Conservation (phyloP, 306 rosid genomes). For the Fragaria nilgerrensis region DNA sequence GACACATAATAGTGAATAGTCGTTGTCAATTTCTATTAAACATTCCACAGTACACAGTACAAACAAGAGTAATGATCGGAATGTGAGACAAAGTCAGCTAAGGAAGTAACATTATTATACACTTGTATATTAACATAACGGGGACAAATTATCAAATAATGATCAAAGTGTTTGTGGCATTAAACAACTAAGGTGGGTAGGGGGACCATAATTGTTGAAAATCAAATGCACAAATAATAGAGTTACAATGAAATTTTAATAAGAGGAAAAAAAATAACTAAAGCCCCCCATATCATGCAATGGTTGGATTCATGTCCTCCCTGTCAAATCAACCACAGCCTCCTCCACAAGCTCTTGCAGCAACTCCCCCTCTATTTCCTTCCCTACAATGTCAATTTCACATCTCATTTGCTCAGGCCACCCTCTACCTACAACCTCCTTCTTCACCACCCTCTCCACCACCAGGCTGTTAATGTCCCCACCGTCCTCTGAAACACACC, state of each 20-base stretch:
- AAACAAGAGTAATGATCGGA: slow-evolving; percentile 10
- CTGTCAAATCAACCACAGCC: slow-evolving; percentile 60
- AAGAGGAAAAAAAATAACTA: background rate
- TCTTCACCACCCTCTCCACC: slow-evolving; percentile 67
- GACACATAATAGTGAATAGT: background rate
- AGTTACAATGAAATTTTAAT: slow-evolving; percentile 33
- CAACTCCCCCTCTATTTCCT: slow-evolving; percentile 64
- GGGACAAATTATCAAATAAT: slow-evolving; percentile 23
- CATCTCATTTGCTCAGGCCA: slow-evolving; percentile 61
- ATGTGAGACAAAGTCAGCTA: background rate
- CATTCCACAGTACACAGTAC: background rate
- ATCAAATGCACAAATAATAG: slow-evolving; percentile 41
- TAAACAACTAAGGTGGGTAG: slow-evolving; percentile 40
- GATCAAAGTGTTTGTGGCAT: slow-evolving; percentile 34
- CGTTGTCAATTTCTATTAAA: background rate
- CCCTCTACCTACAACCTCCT: slow-evolving; percentile 64
- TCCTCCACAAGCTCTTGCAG: slow-evolving; percentile 77
- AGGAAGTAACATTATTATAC: slow-evolving; percentile 10
- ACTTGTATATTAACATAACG: background rate
- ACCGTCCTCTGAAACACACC: slow-evolving; percentile 46
- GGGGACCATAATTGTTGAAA: slow-evolving; percentile 34
- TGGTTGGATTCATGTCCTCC: slow-evolving; percentile 25
- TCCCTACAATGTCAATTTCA: slow-evolving; percentile 66
- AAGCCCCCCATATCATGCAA: slow-evolving; percentile 7
- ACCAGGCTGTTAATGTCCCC: slow-evolving; percentile 70